Base-by-base conservation (phyloP, 148 eudicot genomes). In the Tetragonia tetragonoides region DNA sequence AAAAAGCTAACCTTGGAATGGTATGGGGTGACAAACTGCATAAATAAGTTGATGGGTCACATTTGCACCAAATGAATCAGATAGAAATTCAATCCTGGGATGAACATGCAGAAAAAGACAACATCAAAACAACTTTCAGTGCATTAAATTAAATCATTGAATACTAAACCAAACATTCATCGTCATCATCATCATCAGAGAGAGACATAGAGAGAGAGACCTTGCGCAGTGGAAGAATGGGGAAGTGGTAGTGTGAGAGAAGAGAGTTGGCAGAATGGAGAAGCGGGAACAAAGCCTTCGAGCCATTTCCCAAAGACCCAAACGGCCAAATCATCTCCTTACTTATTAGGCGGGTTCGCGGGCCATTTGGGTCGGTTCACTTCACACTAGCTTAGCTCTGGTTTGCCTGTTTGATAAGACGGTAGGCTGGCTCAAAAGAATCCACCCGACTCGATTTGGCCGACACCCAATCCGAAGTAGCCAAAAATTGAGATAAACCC, bases 231-330 rank as follows among this genome's bases (percentile, higher is more conserved):
- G 41, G 16, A 39, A 57, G 53, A 8, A 16, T 44, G 23, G 12
- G 18, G 21, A 41, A 10, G 42, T 20, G 54, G 41, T 24, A 47
- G n/a, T 41, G 68, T 41, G 44, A 56, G 67, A 49, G 78, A 74
- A 83, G 74, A 84, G 74, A 78, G 77, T 66, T 3, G 81, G 87
- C 3, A 84, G 77, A 8, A 38, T n/a, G 53, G 73, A 75, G 53
- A 80, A 78, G 82, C 89, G 88, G 75, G 78, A 81, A 81, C 21
- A 68, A 3, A 87, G 77, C 77, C 83, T 79, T 68, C 79, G 70
- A 37, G 83, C 85, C 92, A 89, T 78, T 70, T 57, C 15, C 46
- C 57, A 49, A 68, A 17, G 5, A 68, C 51, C 49, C 49, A 10
- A 17, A 40, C 70, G 44, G 7, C 4, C 69, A 24, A 64, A 8